Evolutionary conservation across 306 rosid genomes (phyloP).

Genomic region (Hippophae rhamnoides): DNA sequence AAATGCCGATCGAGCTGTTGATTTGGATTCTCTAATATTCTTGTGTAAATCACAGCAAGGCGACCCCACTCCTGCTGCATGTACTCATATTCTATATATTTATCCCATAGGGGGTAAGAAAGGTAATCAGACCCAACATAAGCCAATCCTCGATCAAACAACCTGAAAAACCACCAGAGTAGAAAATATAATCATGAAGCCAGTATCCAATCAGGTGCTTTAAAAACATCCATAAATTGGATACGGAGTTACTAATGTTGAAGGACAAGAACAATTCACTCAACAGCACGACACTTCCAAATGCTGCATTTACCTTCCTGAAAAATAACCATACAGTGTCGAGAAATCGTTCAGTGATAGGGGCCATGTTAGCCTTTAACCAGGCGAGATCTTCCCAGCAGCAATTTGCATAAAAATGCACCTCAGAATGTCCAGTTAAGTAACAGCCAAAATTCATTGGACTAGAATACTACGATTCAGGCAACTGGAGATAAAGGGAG

Average conservation of each 20-base stretch:
- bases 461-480: constrained; percentile 47
- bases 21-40: constrained; percentile 88
- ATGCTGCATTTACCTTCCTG: constrained; percentile 99
- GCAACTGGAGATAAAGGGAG: constrained; percentile 30
- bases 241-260: constrained; percentile 56
- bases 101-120: constrained; percentile 94
- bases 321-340: constrained; percentile 72
- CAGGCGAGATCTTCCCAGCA: constrained; percentile 96
- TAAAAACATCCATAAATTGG: constrained; percentile 47
- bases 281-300: constrained; percentile 94
- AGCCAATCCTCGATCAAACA: constrained; percentile 87
- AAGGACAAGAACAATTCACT: constrained; percentile 79
- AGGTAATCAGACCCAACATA: constrained; percentile 97
- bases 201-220: constrained; percentile 31
- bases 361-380: constrained; percentile 99
- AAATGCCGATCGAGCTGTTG: constrained; percentile 92
- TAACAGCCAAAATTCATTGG: constrained; percentile 53
- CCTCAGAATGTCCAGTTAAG: constrained; percentile 74
- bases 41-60: constrained; percentile 80
- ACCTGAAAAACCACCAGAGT: constrained; percentile 54
- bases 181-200: constrained; percentile 27
- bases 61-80: constrained; percentile 96
- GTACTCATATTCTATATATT: constrained; percentile 91
- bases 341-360: constrained; percentile 92
- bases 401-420: constrained; percentile 97